Base-by-base conservation (phyloP, 169 alveolate genomes). In the Perkinsus olseni region DNA sequence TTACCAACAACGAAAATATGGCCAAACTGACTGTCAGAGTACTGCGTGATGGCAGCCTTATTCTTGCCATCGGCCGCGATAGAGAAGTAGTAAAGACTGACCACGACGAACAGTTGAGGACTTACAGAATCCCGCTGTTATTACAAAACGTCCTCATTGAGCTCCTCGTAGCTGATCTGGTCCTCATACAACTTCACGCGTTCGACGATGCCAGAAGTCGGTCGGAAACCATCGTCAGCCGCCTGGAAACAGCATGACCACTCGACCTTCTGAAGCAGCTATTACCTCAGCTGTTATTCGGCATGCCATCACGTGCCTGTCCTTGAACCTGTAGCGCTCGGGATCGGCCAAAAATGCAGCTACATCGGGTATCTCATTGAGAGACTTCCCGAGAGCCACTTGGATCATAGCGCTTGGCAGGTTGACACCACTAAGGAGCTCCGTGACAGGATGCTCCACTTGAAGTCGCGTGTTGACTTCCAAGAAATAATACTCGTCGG, bases 391-490 rank as follows among this genome's bases (percentile, higher is more conserved):
- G 98, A 96, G 95, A 37, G 97, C 97, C 37, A 97, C 96, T 92
- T 97, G 98, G 40, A 96, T 93, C 95, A 96, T 97, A 31, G 97
- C 96, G 50, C 97, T 96, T 0, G 97, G 97, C 62, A 97, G 94
- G 92, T 97, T 97, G 48, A 96, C 96, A 38, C 97, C 97, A 34
- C 98, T 97, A 92, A 98, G 95, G 51, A 98, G 98, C 94, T 98
- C 99, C 8, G 99, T 97, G 90, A 98, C 98, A 13, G 99, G 98
- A 93, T 98, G 99, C 94, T 98, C 99, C 62, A 98, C 99, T 93
- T 97, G 97, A 24, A 97, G 95, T 48, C 98, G 94, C n/a, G 98
- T 97, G 95, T 97, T 97, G 95, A 97, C 96, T 94, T 97, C 98
- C 40, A 97, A 93, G 96, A 98, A 98, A 93, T 94, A 97, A 94